phyloP scores from a whole-genome alignment of 2,329 filamentous ascomycete species.

The Teratosphaeria destructans region DNA sequence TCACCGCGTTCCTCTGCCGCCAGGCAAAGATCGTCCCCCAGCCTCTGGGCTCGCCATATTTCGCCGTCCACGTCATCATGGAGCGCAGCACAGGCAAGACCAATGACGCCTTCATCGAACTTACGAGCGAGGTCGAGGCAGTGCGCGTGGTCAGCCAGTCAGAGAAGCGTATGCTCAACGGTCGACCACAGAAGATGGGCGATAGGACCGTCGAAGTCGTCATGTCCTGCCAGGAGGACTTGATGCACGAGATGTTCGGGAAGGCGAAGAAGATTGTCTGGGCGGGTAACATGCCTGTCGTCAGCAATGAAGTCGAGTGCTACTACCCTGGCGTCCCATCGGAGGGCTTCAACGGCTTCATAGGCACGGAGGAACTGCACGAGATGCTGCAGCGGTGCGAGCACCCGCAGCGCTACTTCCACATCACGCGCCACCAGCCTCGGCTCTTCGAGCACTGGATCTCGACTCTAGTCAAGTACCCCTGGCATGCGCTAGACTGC shows the following conservation, averaged over 20 bases:
- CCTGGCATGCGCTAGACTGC: conserved; percentile 36
- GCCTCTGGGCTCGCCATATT: conserved; percentile 26
- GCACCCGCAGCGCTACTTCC: conserved; percentile 39
- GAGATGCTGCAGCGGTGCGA: conserved; percentile 38
- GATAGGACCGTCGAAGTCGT: conserved; percentile 38
- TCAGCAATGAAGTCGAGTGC: conserved; percentile 27
- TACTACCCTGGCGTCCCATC: conserved; percentile 38
- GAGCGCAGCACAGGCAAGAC: conserved; percentile 48
- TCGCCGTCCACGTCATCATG: conserved; percentile 47
- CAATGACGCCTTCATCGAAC: conserved; percentile 44
- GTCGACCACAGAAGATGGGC: conserved; percentile 35
- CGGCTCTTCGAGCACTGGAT: conserved; percentile 42
- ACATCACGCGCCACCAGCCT: conserved; percentile 40
- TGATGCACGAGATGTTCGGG: conserved; percentile 44
- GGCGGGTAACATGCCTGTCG: conserved; percentile 27
- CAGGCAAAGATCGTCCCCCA: conserved; percentile 29
- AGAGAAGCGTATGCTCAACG: conserved; percentile 26
- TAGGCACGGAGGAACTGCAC: conserved; percentile 41
- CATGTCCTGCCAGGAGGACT: conserved; percentile 36
- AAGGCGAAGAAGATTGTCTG: conserved; percentile 41
- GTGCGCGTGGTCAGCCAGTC: conserved; percentile 27
- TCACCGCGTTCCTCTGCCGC: conserved; percentile 37
- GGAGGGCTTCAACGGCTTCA: conserved; percentile 42
- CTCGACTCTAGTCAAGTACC: conserved; percentile 44
- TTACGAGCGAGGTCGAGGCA: conserved; percentile 31